Evolutionary conservation across 73 alveolate species (phyloP).

Genomic region (Tetrahymena thermophila): DNA sequence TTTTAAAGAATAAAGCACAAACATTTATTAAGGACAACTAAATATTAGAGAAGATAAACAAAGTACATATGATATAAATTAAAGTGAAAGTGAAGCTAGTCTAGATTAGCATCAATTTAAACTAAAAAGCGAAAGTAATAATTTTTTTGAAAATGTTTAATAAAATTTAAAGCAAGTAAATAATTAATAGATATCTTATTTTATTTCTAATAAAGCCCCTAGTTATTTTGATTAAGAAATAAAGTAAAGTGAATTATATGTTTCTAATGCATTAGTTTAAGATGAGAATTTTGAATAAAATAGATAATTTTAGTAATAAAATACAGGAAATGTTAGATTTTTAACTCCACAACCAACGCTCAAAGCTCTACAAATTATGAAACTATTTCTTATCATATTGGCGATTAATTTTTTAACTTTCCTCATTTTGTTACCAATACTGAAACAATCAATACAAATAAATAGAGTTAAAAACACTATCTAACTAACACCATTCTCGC

Average conservation of each 20-base stretch:
- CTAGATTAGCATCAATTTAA: background rate
- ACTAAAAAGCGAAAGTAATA: no score
- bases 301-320: background rate
- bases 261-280: background rate
- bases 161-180: background rate
- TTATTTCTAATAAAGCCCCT: background rate
- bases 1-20: no score
- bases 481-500: background rate
- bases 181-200: background rate
- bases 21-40: no score
- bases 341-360: background rate
- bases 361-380: background rate
- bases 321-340: background rate
- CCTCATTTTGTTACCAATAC: background rate
- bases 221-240: background rate
- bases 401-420: background rate
- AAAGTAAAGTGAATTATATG: background rate
- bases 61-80: background rate
- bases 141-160: background rate
- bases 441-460: background rate
- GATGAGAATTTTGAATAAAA: background rate
- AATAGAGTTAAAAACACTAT: background rate
- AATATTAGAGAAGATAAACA: background rate
- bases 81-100: background rate
- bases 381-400: background rate